Percentiles rank a stretch among this genome's conserved stretches.
Conservation (phyloP, 805 yeast genomes). For the Yarrowia sp. region DNA sequence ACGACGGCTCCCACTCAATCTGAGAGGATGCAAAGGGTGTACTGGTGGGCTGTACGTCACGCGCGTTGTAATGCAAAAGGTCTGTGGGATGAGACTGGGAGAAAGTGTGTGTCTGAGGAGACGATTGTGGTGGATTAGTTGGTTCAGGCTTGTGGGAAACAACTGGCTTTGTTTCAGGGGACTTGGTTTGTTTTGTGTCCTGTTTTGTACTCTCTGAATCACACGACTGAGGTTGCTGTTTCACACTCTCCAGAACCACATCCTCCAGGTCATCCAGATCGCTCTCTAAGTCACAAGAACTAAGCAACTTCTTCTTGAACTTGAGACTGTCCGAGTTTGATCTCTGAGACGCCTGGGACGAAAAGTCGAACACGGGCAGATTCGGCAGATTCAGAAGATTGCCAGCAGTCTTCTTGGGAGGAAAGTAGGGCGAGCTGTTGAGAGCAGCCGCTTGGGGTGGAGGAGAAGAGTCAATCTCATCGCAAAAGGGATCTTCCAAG, state of each 20-base stretch:
- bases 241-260: neutral
- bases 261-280: neutral
- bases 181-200: neutral
- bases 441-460: neutral
- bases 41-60: neutral
- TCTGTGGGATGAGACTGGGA: neutral
- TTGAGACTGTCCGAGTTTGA: neutral
- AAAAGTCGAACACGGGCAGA: neutral
- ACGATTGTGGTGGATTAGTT: neutral
- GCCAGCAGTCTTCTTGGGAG: neutral
- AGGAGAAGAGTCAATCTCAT: neutral
- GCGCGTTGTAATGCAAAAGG: neutral
- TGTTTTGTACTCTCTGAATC: too few species aligned
- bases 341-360: neutral
- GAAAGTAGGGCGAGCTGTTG: neutral
- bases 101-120: neutral
- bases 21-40: neutral
- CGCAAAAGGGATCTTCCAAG: conserved; percentile 9
- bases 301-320: neutral
- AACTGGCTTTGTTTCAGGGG: neutral
- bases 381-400: neutral
- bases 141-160: too few species aligned
- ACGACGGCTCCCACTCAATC: conserved; percentile 3
- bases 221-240: neutral
- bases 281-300: neutral